Evolutionary conservation across 139 green algal species (phyloP).

Genomic region (Picochlorum costavermella): DNA sequence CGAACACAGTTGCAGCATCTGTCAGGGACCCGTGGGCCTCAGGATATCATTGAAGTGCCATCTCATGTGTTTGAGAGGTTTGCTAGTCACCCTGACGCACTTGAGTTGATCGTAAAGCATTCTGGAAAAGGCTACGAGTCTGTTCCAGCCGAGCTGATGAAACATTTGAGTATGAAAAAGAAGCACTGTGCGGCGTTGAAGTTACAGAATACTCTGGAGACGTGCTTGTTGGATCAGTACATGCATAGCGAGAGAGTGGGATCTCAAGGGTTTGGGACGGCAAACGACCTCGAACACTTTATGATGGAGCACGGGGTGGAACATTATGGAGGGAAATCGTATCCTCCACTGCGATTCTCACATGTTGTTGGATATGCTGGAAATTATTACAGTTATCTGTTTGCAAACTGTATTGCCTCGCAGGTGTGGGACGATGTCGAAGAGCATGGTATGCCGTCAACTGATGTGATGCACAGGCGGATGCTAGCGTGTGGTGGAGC

Average conservation of each 20-base stretch:
- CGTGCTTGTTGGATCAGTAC: conserved; percentile 30
- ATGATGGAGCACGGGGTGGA: conserved; percentile 2
- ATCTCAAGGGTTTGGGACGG: neutral
- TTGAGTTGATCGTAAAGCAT: conserved; percentile 25
- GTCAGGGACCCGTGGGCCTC: conserved; percentile 63
- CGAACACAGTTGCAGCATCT: conserved; percentile 80
- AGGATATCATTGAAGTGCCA: conserved; percentile 84
- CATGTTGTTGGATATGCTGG: conserved; percentile 75
- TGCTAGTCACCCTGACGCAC: conserved; percentile 32
- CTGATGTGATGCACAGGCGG: conserved; percentile 15
- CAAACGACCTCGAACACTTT: neutral
- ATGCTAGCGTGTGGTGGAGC: conserved; percentile 17
- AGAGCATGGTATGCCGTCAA: neutral
- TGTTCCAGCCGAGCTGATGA: neutral
- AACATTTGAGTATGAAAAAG: neutral
- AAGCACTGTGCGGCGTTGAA: conserved; percentile 46
- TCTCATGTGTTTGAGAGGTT: conserved; percentile 81
- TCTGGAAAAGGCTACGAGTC: conserved; percentile 20
- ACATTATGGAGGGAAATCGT: conserved; percentile 11
- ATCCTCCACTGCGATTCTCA: conserved; percentile 38
- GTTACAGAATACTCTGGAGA: conserved; percentile 50
- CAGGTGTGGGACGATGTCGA: conserved; percentile 42
- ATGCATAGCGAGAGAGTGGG: conserved; percentile 27
- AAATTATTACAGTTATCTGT: conserved; percentile 77
- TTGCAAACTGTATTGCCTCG: conserved; percentile 55